A percentile compares a stretch with the other conserved stretches of the same genome.
Evolutionary conservation across 2,329 filamentous ascomycete species (phyloP).

Genomic region (Fusarium irregulare): DNA sequence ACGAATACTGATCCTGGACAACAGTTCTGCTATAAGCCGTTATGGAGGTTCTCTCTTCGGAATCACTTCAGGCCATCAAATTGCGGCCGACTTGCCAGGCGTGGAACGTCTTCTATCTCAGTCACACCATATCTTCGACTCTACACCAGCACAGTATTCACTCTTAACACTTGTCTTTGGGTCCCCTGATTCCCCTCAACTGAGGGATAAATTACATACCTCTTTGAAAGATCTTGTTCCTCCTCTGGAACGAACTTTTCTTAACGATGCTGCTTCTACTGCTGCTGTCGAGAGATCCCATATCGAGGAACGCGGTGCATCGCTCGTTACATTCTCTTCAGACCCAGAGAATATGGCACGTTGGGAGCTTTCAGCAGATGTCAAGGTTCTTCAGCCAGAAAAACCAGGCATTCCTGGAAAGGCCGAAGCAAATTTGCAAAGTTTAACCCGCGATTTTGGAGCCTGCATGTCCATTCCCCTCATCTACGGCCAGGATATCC

Average conservation of each 20-base stretch:
- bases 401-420: background rate
- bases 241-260: conserved; percentile 32
- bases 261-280: conserved; percentile 37
- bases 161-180: conserved; percentile 36
- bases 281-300: conserved; percentile 29
- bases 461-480: conserved; percentile 40
- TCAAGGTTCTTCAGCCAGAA: background rate
- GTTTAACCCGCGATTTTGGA: conserved; percentile 36
- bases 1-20: background rate
- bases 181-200: background rate
- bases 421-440: conserved; percentile 26
- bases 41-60: conserved; percentile 38
- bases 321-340: conserved; percentile 31
- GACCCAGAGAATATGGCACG: conserved; percentile 14
- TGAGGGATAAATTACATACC: conserved; percentile 12
- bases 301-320: conserved; percentile 22
- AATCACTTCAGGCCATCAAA: conserved; percentile 32
- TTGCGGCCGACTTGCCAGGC: conserved; percentile 28
- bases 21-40: conserved; percentile 16
- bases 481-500: conserved; percentile 39
- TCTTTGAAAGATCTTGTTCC: conserved; percentile 20
- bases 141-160: conserved; percentile 20
- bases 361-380: conserved; percentile 36
- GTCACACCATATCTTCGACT: conserved; percentile 22
- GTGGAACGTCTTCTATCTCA: conserved; percentile 33